Base-by-base conservation (phyloP, 352 stramenopile species). In the Phytophthora pini region DNA sequence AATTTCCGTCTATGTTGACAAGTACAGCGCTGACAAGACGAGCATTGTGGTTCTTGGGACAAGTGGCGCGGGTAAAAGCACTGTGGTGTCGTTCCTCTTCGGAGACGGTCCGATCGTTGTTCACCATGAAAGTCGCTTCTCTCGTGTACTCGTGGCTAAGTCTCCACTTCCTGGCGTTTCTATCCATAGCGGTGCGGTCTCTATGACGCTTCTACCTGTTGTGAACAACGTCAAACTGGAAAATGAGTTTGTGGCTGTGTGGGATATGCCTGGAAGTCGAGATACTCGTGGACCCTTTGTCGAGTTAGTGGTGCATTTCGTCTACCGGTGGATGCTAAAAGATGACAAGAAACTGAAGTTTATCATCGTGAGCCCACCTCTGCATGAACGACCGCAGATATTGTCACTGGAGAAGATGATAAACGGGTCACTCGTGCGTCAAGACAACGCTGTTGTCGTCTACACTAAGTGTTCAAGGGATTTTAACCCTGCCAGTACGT, bases 241-340 rank as follows among this genome's bases (percentile, higher is more conserved):
- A 13, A 31, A 56, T 2, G 46, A 7, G 1, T n/a, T 15, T 5
- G 40, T 65, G 29, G 53, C 43, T 15, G 60, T 65, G 6, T 70
- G 66, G 66, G 66, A 74, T 70, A 74, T 70, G 66, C 66, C 66
- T 29, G 60, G 60, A 15, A 67, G 38, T 61, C 54, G 55, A 41
- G 66, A 74, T 29, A 74, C 60, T 3, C 48, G 65, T 5, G 60
- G 65, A 2, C 52, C 59, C 1, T 70, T 74, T 22, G 53, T 70
- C 2, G 48, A 70, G 48, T 24, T 72, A 1, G 9, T 72, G 7
- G 58, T 68, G 26, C 45, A 72, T 43, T 65, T 58, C 26, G 62
- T 69, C 32, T 69, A 48, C 41, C 17, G 52, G 15, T 73, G 53
- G 53, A 64, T 73, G 58, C 8, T 72, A 12, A 36, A 56, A 39